Evolutionary conservation across 108 stramenopile genomes (phyloP), one percentile per base, ranked within the genome.

Genomic region (Skeletonema menzelii): DNA sequence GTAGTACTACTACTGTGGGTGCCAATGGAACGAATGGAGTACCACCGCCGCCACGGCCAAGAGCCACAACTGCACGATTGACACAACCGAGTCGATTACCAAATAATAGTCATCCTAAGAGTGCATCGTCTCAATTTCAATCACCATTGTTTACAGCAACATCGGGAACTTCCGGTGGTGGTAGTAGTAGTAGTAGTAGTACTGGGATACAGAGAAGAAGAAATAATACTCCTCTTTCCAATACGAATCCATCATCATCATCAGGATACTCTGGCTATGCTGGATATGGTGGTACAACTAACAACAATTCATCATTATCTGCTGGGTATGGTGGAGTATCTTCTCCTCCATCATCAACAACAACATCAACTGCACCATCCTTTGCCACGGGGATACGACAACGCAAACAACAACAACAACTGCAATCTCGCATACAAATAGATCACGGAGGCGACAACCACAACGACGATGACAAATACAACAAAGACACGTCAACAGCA

Each of bases 331-430:
- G 49, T 10, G 49, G 49, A 53, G 8, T n/a, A 53, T 15, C 44
- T 19, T 53, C 67, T 0, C n/a, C 46, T 4, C 1, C 69, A 32
- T 11, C 60, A 17, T 10, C 60, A 60, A 56, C 34, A 27, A 46
- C 70, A 35, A 8, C 73, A 19, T 55, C 58, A 7, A 61, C 70
- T 44, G 64, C 76, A 63, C 69, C 66, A 40, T 42, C 71, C 32
- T 67, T 63, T 47, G 32, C 77, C 53, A 77, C 69, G 22, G 87
- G 90, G 32, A 87, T 88, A 77, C 73, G 87, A 77, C 89, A 90
- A 70, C 86, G 88, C 10, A 67, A 82, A 24, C 73, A 69, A 69
- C 67, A 69, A 14, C 79, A 68, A 35, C 42, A 70, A 5, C 57
- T 20, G 0, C 28, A 56, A 63, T 78, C 76, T 3, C 30, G 28